These are phyloP conservation scores for Ceratobasidium sp. DNA, from an alignment of 1,284 basidiomycete species.

Conservation along the genomic window DNA sequence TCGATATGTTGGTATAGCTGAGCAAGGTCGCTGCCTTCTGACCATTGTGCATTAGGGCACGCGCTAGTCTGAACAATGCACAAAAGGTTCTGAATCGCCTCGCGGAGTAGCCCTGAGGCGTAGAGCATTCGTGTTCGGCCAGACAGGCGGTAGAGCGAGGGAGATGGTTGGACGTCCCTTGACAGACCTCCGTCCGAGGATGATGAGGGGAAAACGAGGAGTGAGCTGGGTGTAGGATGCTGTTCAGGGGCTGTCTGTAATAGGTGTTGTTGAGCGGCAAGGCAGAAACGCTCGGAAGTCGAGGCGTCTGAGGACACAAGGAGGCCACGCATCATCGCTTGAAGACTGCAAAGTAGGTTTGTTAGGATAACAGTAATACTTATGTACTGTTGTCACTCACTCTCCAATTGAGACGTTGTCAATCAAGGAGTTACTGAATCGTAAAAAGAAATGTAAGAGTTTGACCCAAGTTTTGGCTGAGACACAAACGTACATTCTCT, in stretches of 20 bases:
- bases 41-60: constrained; percentile 43
- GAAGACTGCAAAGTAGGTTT: constrained; percentile 15
- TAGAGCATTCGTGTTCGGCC: constrained; percentile 44
- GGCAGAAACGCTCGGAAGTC: constrained; percentile 38
- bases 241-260: constrained; percentile 37
- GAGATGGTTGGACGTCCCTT: constrained; percentile 40
- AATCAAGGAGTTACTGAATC: constrained; percentile 37
- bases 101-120: constrained; percentile 38
- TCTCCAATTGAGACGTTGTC: constrained; percentile 44
- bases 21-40: constrained; percentile 40
- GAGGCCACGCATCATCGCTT: constrained; percentile 36
- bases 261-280: constrained; percentile 34
- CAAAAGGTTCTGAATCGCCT: constrained; percentile 39
- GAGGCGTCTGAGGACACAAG: constrained; percentile 39
- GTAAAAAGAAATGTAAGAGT: constrained; percentile 20
- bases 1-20: constrained; percentile 39
- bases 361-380: constrained; percentile 13
- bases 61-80: constrained; percentile 37
- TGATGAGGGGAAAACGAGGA: constrained; percentile 36
- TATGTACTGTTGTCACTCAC: constrained; percentile 15
- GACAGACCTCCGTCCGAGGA: constrained; percentile 22
- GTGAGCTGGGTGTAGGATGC: constrained; percentile 40
- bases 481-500: constrained; percentile 34
- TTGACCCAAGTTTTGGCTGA: not conserved
- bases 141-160: constrained; percentile 43